Percentiles rank a stretch among this genome's conserved stretches.
Conservation (phyloP, 2,329 filamentous ascomycete species). For the Capronia americana region DNA sequence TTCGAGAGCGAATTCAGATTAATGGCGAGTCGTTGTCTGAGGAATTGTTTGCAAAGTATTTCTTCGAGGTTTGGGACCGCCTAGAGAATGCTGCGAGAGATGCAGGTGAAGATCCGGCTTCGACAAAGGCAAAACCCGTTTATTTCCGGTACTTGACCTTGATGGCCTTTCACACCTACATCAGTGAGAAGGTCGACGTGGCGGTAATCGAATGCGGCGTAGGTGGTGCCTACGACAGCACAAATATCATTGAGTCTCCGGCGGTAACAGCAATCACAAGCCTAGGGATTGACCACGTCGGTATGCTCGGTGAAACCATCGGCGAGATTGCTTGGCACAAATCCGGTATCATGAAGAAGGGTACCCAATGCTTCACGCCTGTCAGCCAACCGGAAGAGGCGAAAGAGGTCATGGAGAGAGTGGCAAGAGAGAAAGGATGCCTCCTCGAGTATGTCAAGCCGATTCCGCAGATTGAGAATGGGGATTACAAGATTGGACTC, state of each 20-base stretch:
- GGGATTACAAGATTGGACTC: slow-evolving; percentile 62
- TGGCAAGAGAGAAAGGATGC: slow-evolving; percentile 59
- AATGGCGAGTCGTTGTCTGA: slow-evolving; percentile 73
- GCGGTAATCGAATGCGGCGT: slow-evolving; percentile 93
- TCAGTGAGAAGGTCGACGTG: slow-evolving; percentile 74
- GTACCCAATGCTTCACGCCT: slow-evolving; percentile 68
- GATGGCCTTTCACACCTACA: slow-evolving; percentile 83
- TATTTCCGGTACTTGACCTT: slow-evolving; percentile 94
- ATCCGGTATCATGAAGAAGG: slow-evolving; percentile 79
- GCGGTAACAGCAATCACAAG: slow-evolving; percentile 77
- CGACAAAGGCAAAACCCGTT: slow-evolving; percentile 72
- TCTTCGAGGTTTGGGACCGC: slow-evolving; percentile 83
- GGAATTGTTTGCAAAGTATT: slow-evolving; percentile 73
- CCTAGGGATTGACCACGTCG: slow-evolving; percentile 83
- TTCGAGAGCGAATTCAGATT: slow-evolving; percentile 83
- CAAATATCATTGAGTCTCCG: slow-evolving; percentile 78
- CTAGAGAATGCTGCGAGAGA: slow-evolving; percentile 62
- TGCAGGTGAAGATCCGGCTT: slow-evolving; percentile 57
- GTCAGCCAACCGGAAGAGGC: slow-evolving; percentile 59
- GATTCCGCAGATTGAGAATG: slow-evolving; percentile 55
- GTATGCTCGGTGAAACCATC: slow-evolving; percentile 78
- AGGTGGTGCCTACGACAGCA: slow-evolving; percentile 90
- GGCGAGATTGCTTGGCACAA: slow-evolving; percentile 92
- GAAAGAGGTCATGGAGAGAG: slow-evolving; percentile 61
- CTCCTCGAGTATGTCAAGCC: slow-evolving; percentile 51